phyloP scores from a whole-genome alignment of 768 basidiomycete genomes.

The Trametes punicea region DNA sequence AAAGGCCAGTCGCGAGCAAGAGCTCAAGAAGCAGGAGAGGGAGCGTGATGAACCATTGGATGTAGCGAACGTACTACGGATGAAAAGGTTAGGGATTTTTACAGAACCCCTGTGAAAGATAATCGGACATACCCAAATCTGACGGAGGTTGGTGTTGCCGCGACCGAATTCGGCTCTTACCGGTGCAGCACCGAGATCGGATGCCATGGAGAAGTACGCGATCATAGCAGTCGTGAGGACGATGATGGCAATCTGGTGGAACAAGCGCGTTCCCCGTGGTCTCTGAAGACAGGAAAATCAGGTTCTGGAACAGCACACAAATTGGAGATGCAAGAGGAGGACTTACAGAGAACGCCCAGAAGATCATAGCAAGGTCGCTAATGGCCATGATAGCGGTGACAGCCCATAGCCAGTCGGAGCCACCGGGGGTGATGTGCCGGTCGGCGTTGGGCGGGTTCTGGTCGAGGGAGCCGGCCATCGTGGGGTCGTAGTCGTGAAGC shows the following conservation, averaged over 20 bases:
- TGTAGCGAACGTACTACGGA: slow-evolving; percentile 49
- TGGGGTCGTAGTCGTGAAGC: background rate
- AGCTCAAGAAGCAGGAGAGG: slow-evolving; percentile 48
- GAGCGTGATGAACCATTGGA: slow-evolving; percentile 56
- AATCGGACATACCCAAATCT: slow-evolving; percentile 40
- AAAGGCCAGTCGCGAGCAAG: slow-evolving; percentile 44
- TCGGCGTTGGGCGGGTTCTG: slow-evolving; percentile 36
- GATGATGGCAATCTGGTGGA: slow-evolving; percentile 48
- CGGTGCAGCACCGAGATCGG: slow-evolving; percentile 48
- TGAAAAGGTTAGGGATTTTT: background rate
- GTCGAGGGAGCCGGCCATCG: slow-evolving; percentile 22
- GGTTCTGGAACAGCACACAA: background rate
- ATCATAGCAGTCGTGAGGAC: slow-evolving; percentile 46
- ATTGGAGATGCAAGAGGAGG: background rate
- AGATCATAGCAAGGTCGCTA: slow-evolving; percentile 36
- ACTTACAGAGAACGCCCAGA: slow-evolving; percentile 36
- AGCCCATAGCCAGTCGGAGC: slow-evolving; percentile 55
- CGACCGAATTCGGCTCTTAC: slow-evolving; percentile 41
- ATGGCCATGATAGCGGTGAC: slow-evolving; percentile 50
- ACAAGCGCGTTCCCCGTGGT: slow-evolving; percentile 41
- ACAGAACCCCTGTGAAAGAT: background rate
- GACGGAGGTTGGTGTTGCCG: slow-evolving; percentile 30
- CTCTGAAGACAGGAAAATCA: slow-evolving; percentile 22
- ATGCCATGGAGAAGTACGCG: slow-evolving; percentile 55
- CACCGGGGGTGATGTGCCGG: slow-evolving; percentile 40